Percentiles rank a stretch among this genome's conserved stretches.
phyloP scores from a whole-genome alignment of 2,329 filamentous ascomycete genomes.

The Colletotrichum sp. region DNA sequence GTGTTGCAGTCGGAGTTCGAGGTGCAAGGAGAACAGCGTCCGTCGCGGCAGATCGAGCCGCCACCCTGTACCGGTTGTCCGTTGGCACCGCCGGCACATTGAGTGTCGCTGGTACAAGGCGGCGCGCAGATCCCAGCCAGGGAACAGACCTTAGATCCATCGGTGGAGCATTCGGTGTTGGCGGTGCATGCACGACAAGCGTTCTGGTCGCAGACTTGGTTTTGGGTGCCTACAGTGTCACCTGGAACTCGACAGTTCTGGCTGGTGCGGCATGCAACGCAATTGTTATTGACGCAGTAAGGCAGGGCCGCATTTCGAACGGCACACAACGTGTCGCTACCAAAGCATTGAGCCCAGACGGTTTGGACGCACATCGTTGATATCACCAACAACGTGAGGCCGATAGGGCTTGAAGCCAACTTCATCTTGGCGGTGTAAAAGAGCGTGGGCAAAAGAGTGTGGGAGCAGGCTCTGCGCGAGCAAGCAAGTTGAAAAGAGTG shows the following conservation, averaged over 20 bases:
- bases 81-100: background rate
- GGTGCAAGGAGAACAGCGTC: background rate
- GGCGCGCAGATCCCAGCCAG: background rate
- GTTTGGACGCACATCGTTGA: background rate
- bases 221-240: background rate
- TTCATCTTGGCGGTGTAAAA: background rate
- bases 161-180: background rate
- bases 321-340: background rate
- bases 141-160: background rate
- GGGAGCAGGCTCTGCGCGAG: background rate
- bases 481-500: background rate
- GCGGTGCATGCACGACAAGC: background rate
- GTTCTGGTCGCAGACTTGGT: background rate
- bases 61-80: background rate
- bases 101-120: background rate
- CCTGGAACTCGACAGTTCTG: background rate
- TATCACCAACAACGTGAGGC: background rate
- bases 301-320: background rate
- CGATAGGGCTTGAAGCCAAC: background rate
- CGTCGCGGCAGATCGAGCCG: background rate
- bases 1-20: background rate
- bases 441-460: background rate
- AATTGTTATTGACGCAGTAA: background rate
- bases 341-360: background rate
- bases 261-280: background rate